Conservation (phyloP, 495 filamentous ascomycete species). For the Cryomyces antarcticus region DNA sequence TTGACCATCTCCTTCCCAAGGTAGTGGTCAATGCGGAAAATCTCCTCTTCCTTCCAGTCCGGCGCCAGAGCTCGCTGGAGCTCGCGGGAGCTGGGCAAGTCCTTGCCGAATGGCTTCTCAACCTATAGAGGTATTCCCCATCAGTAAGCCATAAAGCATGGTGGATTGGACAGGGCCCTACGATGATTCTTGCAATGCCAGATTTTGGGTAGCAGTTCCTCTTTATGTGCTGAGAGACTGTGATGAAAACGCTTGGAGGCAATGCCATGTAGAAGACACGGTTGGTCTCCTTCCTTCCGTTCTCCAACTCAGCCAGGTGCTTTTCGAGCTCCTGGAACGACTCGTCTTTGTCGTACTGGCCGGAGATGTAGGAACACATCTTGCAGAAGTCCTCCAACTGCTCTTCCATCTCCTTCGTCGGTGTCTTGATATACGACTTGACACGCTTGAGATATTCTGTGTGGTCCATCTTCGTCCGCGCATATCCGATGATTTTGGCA, state of each 20-base stretch:
- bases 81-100: slow-evolving; percentile 80
- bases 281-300: slow-evolving; percentile 55
- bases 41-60: slow-evolving; percentile 98
- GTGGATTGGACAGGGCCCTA: slow-evolving; percentile 23
- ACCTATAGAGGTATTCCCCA: slow-evolving; percentile 31
- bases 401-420: slow-evolving; percentile 92
- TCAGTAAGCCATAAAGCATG: not conserved
- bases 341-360: slow-evolving; percentile 94
- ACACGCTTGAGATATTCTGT: slow-evolving; percentile 84
- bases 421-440: slow-evolving; percentile 96
- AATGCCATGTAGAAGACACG: slow-evolving; percentile 98
- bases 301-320: slow-evolving; percentile 78
- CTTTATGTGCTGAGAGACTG: slow-evolving; percentile 92
- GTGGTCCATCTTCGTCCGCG: slow-evolving; percentile 97
- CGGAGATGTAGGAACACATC: slow-evolving; percentile 80
- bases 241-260: slow-evolving; percentile 92
- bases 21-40: slow-evolving; percentile 99
- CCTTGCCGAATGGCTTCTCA: slow-evolving; percentile 98
- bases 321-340: slow-evolving; percentile 75
- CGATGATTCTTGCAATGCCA: slow-evolving; percentile 86
- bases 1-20: slow-evolving; percentile 99
- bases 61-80: slow-evolving; percentile 89
- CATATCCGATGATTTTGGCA: slow-evolving; percentile 96
- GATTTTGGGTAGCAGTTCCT: slow-evolving; percentile 81
- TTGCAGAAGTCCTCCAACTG: slow-evolving; percentile 77